A percentile compares a stretch with the other conserved stretches of the same genome.
These are phyloP conservation scores for Cicer pinnatifidum DNA, from an alignment of 306 rosid species.

Conservation along the genomic window DNA sequence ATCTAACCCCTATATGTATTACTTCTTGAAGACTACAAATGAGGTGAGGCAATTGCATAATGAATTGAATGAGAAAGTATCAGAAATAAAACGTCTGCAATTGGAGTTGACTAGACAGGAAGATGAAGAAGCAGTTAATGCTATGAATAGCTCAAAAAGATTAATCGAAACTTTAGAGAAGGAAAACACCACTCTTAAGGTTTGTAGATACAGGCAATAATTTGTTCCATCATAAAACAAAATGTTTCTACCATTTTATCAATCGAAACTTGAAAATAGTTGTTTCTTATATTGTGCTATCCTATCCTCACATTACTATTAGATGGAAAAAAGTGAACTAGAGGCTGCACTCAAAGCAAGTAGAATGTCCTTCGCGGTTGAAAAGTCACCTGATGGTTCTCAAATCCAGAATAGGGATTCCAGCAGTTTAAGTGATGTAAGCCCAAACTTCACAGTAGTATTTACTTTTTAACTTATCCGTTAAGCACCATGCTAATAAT, in stretches of 20 bases:
- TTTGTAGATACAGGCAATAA: conserved; percentile 45
- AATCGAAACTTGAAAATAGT: conserved; percentile 22
- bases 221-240: conserved; percentile 10
- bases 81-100: conserved; percentile 64
- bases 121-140: conserved; percentile 50
- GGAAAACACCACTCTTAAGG: conserved; percentile 82
- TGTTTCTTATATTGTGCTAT: conserved; percentile 14
- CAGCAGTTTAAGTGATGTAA: conserved; percentile 61
- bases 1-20: conserved; percentile 44
- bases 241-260: not conserved
- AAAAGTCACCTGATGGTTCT: conserved; percentile 51
- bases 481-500: conserved; percentile 32
- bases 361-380: conserved; percentile 48
- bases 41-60: conserved; percentile 60
- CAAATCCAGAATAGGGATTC: conserved; percentile 54
- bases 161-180: conserved; percentile 68
- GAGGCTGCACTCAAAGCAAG: conserved; percentile 64
- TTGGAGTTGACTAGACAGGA: conserved; percentile 62
- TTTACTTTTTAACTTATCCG: conserved; percentile 20
- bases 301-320: conserved; percentile 37
- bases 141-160: conserved; percentile 58
- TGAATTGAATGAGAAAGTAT: conserved; percentile 70
- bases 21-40: conserved; percentile 57
- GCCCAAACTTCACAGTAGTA: conserved; percentile 28
- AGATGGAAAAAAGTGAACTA: conserved; percentile 79